phyloP scores from a whole-genome alignment of 1,284 basidiomycete genomes.

The Rugiboletus extremiorientalis region DNA sequence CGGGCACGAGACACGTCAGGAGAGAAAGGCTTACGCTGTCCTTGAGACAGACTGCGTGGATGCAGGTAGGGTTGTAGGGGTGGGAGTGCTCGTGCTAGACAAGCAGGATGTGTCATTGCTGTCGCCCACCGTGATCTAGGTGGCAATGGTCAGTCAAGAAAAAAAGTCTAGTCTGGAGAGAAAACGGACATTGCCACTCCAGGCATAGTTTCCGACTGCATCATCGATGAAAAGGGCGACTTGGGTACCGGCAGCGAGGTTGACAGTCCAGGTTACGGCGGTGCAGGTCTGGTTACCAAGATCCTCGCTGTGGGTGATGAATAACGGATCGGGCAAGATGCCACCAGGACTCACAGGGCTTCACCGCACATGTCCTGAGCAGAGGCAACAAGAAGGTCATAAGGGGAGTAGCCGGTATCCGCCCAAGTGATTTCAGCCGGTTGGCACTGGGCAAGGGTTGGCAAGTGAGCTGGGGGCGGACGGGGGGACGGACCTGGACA shows the following conservation, averaged over 20 bases:
- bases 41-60: slow-evolving; percentile 19
- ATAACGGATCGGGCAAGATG: neutral
- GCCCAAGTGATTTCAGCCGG: slow-evolving; percentile 54
- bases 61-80: slow-evolving; percentile 20
- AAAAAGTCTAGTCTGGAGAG: neutral
- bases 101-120: slow-evolving; percentile 55
- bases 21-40: slow-evolving; percentile 19
- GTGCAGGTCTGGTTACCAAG: slow-evolving; percentile 54
- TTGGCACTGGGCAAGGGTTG: slow-evolving; percentile 49
- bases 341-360: slow-evolving; percentile 47
- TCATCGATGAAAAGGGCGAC: slow-evolving; percentile 61
- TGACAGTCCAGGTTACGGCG: slow-evolving; percentile 47
- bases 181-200: slow-evolving; percentile 56
- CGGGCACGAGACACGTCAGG: slow-evolving; percentile 5
- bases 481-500: slow-evolving; percentile 47
- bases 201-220: slow-evolving; percentile 54
- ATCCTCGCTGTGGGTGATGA: slow-evolving; percentile 43
- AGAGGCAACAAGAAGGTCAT: slow-evolving; percentile 58
- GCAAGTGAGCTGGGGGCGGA: neutral
- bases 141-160: too few relatives aligned
- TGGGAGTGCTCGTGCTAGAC: slow-evolving; percentile 11
- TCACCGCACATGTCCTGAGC: slow-evolving; percentile 55
- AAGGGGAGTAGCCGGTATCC: slow-evolving; percentile 43
- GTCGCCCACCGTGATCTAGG: slow-evolving; percentile 52
- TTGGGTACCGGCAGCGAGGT: slow-evolving; percentile 47